Evolutionary conservation across 1,284 basidiomycete genomes (phyloP).

Genomic region (Ustilago nuda): DNA sequence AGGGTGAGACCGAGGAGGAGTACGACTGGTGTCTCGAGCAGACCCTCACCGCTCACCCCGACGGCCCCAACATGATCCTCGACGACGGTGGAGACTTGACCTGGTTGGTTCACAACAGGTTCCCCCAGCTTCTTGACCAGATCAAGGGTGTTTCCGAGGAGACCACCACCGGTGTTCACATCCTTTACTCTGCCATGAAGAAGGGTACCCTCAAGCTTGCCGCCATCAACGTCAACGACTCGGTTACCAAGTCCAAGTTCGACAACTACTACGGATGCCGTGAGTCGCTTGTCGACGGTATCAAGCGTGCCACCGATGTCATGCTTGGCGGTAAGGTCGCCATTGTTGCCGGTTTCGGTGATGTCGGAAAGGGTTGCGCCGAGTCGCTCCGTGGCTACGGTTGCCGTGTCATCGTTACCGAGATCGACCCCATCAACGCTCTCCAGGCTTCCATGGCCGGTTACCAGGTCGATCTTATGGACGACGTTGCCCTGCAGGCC

Average conservation of each 20-base stretch:
- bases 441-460: conserved; percentile 99
- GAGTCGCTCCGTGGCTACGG: conserved; percentile 97
- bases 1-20: conserved; percentile 99
- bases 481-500: conserved; percentile 86
- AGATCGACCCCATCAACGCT: conserved; percentile 99
- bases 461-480: conserved; percentile 98
- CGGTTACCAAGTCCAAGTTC: conserved; percentile 99
- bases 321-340: conserved; percentile 99
- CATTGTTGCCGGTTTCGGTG: conserved; percentile 97
- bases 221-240: conserved; percentile 96
- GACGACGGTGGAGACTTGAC: conserved; percentile 99
- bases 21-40: conserved; percentile 96
- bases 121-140: conserved; percentile 66
- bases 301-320: conserved; percentile 99
- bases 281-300: conserved; percentile 99
- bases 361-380: conserved; percentile 99
- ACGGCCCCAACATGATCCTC: conserved; percentile 97
- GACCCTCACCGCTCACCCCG: conserved; percentile 83
- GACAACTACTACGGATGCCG: conserved; percentile 79
- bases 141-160: conserved; percentile 93
- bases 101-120: conserved; percentile 90
- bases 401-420: conserved; percentile 93
- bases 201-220: conserved; percentile 96
- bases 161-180: conserved; percentile 99
- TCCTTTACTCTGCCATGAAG: conserved; percentile 96